Conservation (phyloP, 73 alveolate species). For the Paramecium biaurelia region DNA sequence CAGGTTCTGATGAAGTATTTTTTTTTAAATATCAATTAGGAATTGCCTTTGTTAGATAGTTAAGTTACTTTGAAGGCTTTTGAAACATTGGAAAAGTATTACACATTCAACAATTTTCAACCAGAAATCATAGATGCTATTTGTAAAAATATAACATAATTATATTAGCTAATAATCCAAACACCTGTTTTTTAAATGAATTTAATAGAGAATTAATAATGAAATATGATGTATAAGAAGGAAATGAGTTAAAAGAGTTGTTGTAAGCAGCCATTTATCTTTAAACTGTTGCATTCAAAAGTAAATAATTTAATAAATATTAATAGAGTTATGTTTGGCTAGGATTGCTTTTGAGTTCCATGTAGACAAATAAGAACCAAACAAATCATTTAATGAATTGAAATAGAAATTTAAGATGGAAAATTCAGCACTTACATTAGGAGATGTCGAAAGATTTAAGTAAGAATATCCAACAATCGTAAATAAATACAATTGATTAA, state of each 20-base stretch:
- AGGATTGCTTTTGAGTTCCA: not conserved
- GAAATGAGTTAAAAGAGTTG: not conserved
- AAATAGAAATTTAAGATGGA: not conserved
- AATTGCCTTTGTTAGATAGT: not conserved
- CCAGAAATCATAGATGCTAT: not conserved
- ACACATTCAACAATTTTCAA: not conserved
- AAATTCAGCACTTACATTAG: not conserved
- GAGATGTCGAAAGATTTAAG: conserved; percentile 7
- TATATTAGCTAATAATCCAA: not conserved
- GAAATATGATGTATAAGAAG: not conserved
- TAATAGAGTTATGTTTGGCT: not conserved
- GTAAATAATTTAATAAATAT: not conserved
- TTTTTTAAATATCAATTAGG: not conserved
- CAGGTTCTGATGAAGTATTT: not conserved
- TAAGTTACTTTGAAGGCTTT: not conserved
- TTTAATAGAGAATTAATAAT: not conserved
- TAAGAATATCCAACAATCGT: not conserved
- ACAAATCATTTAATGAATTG: not conserved
- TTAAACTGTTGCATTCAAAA: not conserved
- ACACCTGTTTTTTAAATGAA: not conserved
- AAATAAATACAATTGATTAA: not conserved
- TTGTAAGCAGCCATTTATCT: not conserved
- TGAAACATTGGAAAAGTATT: not conserved
- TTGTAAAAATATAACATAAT: not conserved
- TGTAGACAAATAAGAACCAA: not conserved